A percentile compares a stretch with the other conserved stretches of the same genome.
Evolutionary conservation across 768 basidiomycete genomes (phyloP).

Genomic region (Lactarius akahatsu): DNA sequence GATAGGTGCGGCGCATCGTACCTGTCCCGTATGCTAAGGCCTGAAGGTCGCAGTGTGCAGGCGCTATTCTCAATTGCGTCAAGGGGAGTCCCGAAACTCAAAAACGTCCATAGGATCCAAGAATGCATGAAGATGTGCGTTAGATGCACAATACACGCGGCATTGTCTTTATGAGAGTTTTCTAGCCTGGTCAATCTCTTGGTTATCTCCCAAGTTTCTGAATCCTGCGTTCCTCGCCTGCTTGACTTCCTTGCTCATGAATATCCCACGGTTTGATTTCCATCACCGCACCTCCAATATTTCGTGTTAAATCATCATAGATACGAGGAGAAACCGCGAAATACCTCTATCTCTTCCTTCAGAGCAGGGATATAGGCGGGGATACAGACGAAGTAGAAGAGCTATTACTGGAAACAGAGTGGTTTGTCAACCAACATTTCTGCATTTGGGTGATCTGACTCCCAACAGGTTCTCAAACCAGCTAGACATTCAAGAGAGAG

Average conservation of each 20-base stretch:
- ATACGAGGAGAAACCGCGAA: slow-evolving; percentile 81
- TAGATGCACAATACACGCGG: not conserved
- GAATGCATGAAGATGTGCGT: slow-evolving; percentile 84
- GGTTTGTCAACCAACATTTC: slow-evolving; percentile 44
- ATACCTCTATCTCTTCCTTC: slow-evolving; percentile 73
- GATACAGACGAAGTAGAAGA: slow-evolving; percentile 70
- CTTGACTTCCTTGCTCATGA: slow-evolving; percentile 68
- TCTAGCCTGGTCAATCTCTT: slow-evolving; percentile 67
- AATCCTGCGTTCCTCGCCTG: slow-evolving; percentile 47
- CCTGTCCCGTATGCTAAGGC: not conserved
- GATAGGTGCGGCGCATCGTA: slow-evolving; percentile 46
- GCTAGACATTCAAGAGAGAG: slow-evolving; percentile 26
- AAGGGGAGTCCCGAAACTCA: slow-evolving; percentile 64
- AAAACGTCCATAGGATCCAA: slow-evolving; percentile 78
- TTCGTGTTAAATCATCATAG: slow-evolving; percentile 41
- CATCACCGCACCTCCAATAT: slow-evolving; percentile 23
- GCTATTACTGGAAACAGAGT: slow-evolving; percentile 76
- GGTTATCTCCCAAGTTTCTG: slow-evolving; percentile 47
- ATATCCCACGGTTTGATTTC: slow-evolving; percentile 70
- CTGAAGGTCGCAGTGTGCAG: slow-evolving; percentile 44
- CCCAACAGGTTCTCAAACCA: slow-evolving; percentile 21
- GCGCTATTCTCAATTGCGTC: slow-evolving; percentile 55
- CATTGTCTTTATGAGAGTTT: not conserved
- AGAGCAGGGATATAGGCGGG: slow-evolving; percentile 62
- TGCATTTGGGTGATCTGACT: not conserved